These are phyloP conservation scores for Glonium stellatum DNA, from an alignment of 495 filamentous ascomycete genomes.

Conservation along the genomic window DNA sequence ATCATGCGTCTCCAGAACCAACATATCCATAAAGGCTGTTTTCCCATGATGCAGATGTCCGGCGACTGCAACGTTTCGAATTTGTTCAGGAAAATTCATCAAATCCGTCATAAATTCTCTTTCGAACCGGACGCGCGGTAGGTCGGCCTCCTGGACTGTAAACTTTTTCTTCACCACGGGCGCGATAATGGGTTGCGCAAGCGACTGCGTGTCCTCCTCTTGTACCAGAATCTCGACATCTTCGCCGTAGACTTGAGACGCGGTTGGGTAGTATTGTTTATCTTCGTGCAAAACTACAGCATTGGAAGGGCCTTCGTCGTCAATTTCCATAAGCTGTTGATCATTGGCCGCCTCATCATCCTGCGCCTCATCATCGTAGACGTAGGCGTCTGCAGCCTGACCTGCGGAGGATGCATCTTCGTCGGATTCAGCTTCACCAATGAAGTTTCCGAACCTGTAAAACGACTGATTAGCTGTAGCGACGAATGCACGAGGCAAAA, in stretches of 20 bases:
- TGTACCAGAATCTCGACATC: slow-evolving; percentile 94
- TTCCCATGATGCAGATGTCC: slow-evolving; percentile 97
- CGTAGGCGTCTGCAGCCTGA: slow-evolving; percentile 65
- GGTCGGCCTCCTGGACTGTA: slow-evolving; percentile 80
- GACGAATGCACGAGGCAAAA: neutral
- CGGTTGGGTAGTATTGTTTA: slow-evolving; percentile 98
- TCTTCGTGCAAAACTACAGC: slow-evolving; percentile 96
- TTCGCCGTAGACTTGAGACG: slow-evolving; percentile 85
- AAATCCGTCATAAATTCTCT: slow-evolving; percentile 92
- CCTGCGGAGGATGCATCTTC: slow-evolving; percentile 67
- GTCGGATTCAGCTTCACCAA: slow-evolving; percentile 86
- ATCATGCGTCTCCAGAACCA: slow-evolving; percentile 90
- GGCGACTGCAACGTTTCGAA: slow-evolving; percentile 82
- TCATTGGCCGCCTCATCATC: slow-evolving; percentile 57
- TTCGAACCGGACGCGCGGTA: slow-evolving; percentile 80
- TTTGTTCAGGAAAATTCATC: slow-evolving; percentile 91
- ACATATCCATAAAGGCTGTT: slow-evolving; percentile 97
- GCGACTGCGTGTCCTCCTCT: slow-evolving; percentile 91
- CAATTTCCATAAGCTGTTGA: slow-evolving; percentile 90
- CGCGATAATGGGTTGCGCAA: slow-evolving; percentile 87
- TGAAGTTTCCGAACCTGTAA: slow-evolving; percentile 88
- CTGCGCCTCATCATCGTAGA: slow-evolving; percentile 66
- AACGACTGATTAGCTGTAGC: slow-evolving; percentile 12
- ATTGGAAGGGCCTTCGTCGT: slow-evolving; percentile 91
- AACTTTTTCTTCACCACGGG: slow-evolving; percentile 94